Evolutionary conservation across 1,139 yeast species (phyloP).

Genomic region (Wickerhamomyces sp.): DNA sequence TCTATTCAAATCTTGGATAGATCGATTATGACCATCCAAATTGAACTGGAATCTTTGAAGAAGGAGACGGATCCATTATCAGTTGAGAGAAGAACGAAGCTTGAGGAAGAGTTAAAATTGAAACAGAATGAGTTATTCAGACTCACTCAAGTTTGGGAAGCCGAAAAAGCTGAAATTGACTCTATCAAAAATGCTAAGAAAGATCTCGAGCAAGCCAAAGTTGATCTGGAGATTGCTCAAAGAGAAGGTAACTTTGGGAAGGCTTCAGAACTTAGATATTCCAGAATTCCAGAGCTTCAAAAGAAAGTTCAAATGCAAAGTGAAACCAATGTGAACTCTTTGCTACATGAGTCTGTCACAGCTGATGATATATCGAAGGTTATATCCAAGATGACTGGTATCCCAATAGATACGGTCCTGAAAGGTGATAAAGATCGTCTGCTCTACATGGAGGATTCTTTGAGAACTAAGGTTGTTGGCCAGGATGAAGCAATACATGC

Average conservation of each 20-base stretch:
- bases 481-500: conserved; percentile 96
- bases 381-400: conserved; percentile 95
- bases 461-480: conserved; percentile 88
- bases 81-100: conserved; percentile 76
- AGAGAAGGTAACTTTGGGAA: conserved; percentile 93
- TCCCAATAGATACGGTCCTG: conserved; percentile 91
- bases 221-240: conserved; percentile 92
- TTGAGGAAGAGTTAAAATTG: conserved; percentile 68
- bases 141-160: conserved; percentile 80
- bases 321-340: conserved; percentile 52
- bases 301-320: conserved; percentile 75
- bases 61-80: conserved; percentile 84
- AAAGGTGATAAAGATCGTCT: conserved; percentile 96
- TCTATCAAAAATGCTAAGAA: conserved; percentile 87
- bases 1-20: conserved; percentile 87
- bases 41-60: conserved; percentile 94
- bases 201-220: conserved; percentile 86
- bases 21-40: conserved; percentile 89
- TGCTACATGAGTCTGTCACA: conserved; percentile 87
- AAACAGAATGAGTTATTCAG: conserved; percentile 64
- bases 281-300: conserved; percentile 91
- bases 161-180: conserved; percentile 68
- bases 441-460: conserved; percentile 89
- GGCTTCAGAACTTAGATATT: conserved; percentile 93
- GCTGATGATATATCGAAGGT: conserved; percentile 94